Base-by-base conservation (phyloP, 176 grass and related monocot species). In the Oryza coarctata region DNA sequence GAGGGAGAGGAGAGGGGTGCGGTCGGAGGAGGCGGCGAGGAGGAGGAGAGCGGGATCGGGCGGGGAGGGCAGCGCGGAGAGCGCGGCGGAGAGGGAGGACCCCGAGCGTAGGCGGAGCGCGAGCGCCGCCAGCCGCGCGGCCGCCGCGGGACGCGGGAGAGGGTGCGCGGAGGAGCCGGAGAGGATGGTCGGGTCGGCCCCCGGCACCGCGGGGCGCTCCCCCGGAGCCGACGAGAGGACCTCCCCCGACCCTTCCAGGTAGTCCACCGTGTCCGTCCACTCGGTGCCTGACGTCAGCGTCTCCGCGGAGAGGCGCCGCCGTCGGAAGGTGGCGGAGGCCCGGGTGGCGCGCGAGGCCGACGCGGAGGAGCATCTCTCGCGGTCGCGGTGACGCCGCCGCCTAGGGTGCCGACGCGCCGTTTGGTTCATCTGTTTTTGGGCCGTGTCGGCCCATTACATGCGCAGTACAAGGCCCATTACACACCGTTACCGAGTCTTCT, bases 251-350 rank as follows among this genome's bases (percentile, higher is more conserved):
- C 95, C 93, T 73, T 99, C 96, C 57, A 95, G 89, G 76, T 99
- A 99, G 70, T 95, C 87, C 39, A 99, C 84, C 27, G 90, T 90
- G 35, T 94, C 96, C 34, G 89, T 99, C 96, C 96, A 99, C 63
- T 88, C 85, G 1, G 41, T 6, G 31, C 64, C 7, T 29, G 74
- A 30, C 38, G 47, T 15, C 5, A 17, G 47, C 4, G 70, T 28
- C 13, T 68, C 69, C 63, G 55, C 66, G 0, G 77, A 82, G 27
- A 87, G 47, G 33, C 32, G 63, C 34, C n/a, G 34, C n/a, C n/a
- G n/a, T n/a, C n/a, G n/a, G 9, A 38, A 34, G 62, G 39, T 76
- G 76, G 80, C 63, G 77, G 82, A 73, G 69, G 77, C 65, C 32
- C 68, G 4, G 29, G 80, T 58, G 20, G 65, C 80, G 78, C 67